Percentiles rank a stretch among this genome's conserved stretches.
Evolutionary conservation across 257 asterid species (phyloP).

Genomic region (Fraxinus anomala): DNA sequence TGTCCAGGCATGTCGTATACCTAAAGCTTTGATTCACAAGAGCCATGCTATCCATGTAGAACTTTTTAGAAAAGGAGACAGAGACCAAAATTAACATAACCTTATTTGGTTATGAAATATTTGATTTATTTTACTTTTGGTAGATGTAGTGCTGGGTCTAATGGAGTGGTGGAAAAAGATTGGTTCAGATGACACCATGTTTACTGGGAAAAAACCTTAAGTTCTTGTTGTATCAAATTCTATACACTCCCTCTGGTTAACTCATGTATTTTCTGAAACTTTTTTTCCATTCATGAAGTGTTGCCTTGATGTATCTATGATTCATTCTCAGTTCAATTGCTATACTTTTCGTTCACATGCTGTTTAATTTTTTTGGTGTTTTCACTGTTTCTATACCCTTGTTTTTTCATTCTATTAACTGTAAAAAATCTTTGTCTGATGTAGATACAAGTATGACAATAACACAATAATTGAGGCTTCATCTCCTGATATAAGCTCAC

Average conservation of each 20-base stretch:
- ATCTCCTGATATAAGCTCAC: conserved; percentile 82
- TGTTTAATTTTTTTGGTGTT: neutral
- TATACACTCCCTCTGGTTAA: neutral
- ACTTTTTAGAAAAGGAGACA: neutral
- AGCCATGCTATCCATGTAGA: neutral
- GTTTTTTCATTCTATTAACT: conserved; percentile 5
- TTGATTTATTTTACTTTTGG: neutral
- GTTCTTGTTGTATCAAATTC: conserved; percentile 8
- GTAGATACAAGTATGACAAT: conserved; percentile 94
- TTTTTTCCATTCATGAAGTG: conserved; percentile 6
- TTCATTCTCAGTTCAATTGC: neutral
- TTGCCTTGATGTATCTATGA: conserved; percentile 13
- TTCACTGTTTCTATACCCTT: neutral
- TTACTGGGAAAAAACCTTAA: neutral
- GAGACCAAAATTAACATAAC: neutral
- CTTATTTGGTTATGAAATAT: neutral
- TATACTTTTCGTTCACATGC: neutral
- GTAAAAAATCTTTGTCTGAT: conserved; percentile 8
- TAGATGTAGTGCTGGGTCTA: neutral
- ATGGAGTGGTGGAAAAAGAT: neutral
- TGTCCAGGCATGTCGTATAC: neutral
- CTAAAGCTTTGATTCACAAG: neutral
- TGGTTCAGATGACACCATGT: neutral
- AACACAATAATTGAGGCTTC: conserved; percentile 85
- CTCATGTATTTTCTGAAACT: conserved; percentile 3